Evolutionary conservation across 257 asterid species (phyloP), one percentile per base, ranked within the genome.

Genomic region (Thymus quinquecostatus): DNA sequence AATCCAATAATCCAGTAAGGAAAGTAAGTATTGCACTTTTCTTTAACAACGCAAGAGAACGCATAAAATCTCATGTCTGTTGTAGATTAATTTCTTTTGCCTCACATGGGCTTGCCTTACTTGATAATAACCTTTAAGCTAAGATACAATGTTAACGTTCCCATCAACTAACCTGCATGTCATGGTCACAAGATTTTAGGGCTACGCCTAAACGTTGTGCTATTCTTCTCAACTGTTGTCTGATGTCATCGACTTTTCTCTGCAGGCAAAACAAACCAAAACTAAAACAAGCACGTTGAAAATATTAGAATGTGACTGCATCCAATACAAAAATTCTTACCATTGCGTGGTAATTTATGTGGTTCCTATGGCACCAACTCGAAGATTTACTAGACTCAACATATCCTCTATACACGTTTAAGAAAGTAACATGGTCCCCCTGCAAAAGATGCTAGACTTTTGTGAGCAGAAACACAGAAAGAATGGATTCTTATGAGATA

Each of bases 361-460:
- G 90, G 79, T 95, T 95, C 88, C 86, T 91, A 78, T 89, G 96
- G 78, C 99, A 95, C 99, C 99, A 95, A 70, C 84, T 89, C 14
- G 97, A 81, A 70, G 99, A 92, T 92, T 81, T 91, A 48, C 89
- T 83, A 32, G 97, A 92, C 76, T 74, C 83, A n/a, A 82, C 68
- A 86, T 86, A 95, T 72, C 98, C 99, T 87, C 84, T 95, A 78
- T 89, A 88, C 65, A 95, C 90, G 43, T 95, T 95, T 75, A 95
- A 82, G 86, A 89, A 95, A 59, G 98, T 87, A 41, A 91, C 87
- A 75, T 89, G 97, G 68, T 95, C 99, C 69, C 99, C 99, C 99
- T 95, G 89, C 81, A 66, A 60, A 65, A 71, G 11, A 10, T 10
- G 48, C 63, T 33, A 45, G 29, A 66, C 64, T 68, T 60, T 64